Conservation (phyloP, 805 yeast species). For the Ogataea sp. region DNA sequence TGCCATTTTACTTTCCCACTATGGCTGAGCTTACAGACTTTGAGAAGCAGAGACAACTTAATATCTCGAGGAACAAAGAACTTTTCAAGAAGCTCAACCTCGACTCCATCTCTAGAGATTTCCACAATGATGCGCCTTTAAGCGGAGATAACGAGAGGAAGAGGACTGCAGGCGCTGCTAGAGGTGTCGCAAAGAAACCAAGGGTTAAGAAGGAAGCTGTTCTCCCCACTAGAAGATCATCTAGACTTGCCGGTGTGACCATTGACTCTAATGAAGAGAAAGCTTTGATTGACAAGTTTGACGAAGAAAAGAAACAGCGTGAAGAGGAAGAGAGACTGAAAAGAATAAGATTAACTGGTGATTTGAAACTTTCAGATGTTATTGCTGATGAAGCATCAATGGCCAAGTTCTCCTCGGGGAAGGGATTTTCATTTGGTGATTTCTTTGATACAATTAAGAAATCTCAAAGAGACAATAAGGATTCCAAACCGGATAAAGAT, state of each 20-base stretch:
- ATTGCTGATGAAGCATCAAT: slow-evolving; percentile 14
- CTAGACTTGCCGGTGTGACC: slow-evolving; percentile 64
- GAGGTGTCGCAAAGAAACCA: slow-evolving; percentile 11
- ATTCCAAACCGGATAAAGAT: slow-evolving; percentile 26
- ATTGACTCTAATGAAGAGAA: slow-evolving; percentile 37
- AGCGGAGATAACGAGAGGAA: slow-evolving; percentile 3
- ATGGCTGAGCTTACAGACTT: slow-evolving; percentile 45
- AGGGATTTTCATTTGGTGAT: slow-evolving; percentile 60
- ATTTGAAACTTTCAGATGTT: slow-evolving; percentile 57
- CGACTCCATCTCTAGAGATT: slow-evolving; percentile 45
- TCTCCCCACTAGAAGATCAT: slow-evolving; percentile 65
- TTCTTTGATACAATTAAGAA: slow-evolving; percentile 47
- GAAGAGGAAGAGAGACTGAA: slow-evolving; percentile 37
- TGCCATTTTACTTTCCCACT: no score
- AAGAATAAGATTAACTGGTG: slow-evolving; percentile 55
- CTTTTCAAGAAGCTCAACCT: slow-evolving; percentile 66
- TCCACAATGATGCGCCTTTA: slow-evolving; percentile 34
- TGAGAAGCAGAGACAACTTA: slow-evolving; percentile 64
- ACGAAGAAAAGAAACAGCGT: slow-evolving; percentile 27
- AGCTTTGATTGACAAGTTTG: slow-evolving; percentile 28
- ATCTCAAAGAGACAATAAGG: slow-evolving; percentile 17
- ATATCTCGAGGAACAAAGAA: slow-evolving; percentile 77
- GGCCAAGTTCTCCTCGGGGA: slow-evolving; percentile 30
- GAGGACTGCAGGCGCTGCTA: slow-evolving; percentile 7
- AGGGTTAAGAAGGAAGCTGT: slow-evolving; percentile 22